These are phyloP conservation scores for Colletotrichum sojae DNA, from an alignment of 2,329 filamentous ascomycete species.

Conservation along the genomic window DNA sequence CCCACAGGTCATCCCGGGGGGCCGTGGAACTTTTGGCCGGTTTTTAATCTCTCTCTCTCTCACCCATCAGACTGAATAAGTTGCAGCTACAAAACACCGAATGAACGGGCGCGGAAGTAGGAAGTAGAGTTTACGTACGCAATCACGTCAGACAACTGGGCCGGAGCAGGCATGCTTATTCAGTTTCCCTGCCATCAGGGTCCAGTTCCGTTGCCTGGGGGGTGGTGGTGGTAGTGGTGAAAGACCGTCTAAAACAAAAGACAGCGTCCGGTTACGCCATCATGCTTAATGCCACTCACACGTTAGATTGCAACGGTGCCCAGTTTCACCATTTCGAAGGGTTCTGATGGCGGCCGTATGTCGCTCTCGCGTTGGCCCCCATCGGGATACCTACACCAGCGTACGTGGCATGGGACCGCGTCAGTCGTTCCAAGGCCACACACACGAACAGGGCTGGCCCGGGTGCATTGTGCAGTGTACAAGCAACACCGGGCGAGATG, in stretches of 20 bases:
- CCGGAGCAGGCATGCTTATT: not conserved
- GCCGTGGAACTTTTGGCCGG: not conserved
- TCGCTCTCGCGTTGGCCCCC: not conserved
- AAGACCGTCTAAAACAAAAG: slow-evolving; percentile 5
- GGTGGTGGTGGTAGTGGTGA: not conserved
- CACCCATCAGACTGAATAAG: not conserved
- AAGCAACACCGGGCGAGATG: not conserved
- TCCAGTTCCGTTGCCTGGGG: not conserved
- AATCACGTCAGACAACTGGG: slow-evolving; percentile 13
- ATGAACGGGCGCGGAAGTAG: slow-evolving; percentile 4
- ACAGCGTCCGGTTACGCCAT: slow-evolving; percentile 8
- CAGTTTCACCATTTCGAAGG: not conserved
- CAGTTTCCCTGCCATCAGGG: slow-evolving; percentile 1
- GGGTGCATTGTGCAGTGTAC: too few relatives aligned
- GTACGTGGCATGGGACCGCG: slow-evolving; percentile 1
- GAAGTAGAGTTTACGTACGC: not conserved
- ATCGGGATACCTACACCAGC: too few relatives aligned
- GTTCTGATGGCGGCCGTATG: not conserved
- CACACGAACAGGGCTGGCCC: too few relatives aligned
- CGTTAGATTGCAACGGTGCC: slow-evolving; percentile 3
- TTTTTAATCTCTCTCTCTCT: not conserved
- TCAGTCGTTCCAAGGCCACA: not conserved
- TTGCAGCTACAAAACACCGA: not conserved
- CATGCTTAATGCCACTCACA: slow-evolving; percentile 25
- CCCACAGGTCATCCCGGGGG: slow-evolving; percentile 6